phyloP scores from a whole-genome alignment of 2,329 filamentous ascomycete species.

The Exophiala viscosa region DNA sequence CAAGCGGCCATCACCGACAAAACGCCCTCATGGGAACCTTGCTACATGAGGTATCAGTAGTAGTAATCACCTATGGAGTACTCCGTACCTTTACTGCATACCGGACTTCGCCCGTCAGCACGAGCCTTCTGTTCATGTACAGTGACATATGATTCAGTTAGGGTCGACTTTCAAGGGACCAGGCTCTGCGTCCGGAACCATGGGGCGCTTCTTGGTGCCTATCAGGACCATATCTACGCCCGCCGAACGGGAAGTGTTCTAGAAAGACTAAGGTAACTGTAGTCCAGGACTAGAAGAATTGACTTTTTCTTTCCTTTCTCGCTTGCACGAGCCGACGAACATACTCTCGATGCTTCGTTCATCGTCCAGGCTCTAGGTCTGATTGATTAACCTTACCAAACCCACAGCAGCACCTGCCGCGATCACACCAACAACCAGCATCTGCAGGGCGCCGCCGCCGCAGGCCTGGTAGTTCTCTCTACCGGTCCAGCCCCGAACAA shows the following conservation, averaged over 20 bases:
- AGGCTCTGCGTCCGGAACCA: too few species aligned
- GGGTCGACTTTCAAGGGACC: too few species aligned
- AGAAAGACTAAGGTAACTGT: not conserved
- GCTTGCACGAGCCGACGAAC: too few species aligned
- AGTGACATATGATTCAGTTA: too few species aligned
- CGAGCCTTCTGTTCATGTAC: too few species aligned
- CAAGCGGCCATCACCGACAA: too few species aligned
- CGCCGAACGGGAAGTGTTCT: not conserved
- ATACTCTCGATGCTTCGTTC: not conserved
- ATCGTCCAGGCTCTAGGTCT: slow-evolving; percentile 3
- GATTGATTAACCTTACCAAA: slow-evolving; percentile 36
- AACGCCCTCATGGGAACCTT: too few species aligned
- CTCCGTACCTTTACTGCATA: too few species aligned
- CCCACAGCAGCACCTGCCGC: slow-evolving; percentile 65
- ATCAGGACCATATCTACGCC: not conserved
- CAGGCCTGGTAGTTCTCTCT: slow-evolving; percentile 50
- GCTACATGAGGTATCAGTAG: too few species aligned
- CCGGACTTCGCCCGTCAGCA: too few species aligned
- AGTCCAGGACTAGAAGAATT: not conserved
- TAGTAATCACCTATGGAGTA: too few species aligned
- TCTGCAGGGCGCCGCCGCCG: slow-evolving; percentile 60
- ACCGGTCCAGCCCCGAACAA: slow-evolving; percentile 45
- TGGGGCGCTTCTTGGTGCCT: too few species aligned
- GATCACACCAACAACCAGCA: slow-evolving; percentile 60
- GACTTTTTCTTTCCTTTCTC: not conserved